phyloP scores from a whole-genome alignment of 2,329 filamentous ascomycete species.

The Xylaria sp. region DNA sequence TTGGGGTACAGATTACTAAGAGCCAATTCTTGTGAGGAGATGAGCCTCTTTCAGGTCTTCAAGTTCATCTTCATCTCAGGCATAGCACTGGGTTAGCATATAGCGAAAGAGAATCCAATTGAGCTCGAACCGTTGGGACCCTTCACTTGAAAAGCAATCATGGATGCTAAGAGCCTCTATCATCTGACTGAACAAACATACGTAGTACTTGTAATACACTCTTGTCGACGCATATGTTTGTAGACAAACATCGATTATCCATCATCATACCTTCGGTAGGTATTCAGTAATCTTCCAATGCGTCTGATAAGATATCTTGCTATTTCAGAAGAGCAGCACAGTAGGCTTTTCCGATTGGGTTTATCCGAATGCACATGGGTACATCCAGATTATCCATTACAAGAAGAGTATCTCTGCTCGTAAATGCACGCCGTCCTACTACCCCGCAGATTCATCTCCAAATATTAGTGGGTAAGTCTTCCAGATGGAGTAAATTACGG shows the following conservation, averaged over 20 bases:
- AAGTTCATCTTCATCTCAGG: neutral
- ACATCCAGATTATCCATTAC: neutral
- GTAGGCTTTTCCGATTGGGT: neutral
- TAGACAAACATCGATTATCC: neutral
- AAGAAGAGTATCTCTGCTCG: neutral
- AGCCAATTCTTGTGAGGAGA: neutral
- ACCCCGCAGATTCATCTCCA: conserved; percentile 23
- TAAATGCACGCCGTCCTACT: neutral
- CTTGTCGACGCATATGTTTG: neutral
- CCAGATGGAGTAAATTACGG: conserved; percentile 3
- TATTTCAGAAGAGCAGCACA: neutral
- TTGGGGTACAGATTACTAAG: too few relatives aligned
- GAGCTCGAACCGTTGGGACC: neutral
- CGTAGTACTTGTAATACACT: too few relatives aligned
- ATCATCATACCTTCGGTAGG: too few relatives aligned
- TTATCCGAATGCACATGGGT: neutral
- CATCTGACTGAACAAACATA: too few relatives aligned
- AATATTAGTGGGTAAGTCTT: conserved; percentile 3
- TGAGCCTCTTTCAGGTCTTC: neutral
- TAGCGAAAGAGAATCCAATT: neutral
- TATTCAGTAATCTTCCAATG: neutral
- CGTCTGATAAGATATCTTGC: neutral
- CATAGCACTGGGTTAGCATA: neutral
- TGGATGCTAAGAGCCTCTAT: neutral
- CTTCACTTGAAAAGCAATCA: too few relatives aligned